A percentile compares a stretch with the other conserved stretches of the same genome.
These are phyloP conservation scores for Vachellia pachyceras DNA, from an alignment of 306 rosid genomes.

Conservation along the genomic window DNA sequence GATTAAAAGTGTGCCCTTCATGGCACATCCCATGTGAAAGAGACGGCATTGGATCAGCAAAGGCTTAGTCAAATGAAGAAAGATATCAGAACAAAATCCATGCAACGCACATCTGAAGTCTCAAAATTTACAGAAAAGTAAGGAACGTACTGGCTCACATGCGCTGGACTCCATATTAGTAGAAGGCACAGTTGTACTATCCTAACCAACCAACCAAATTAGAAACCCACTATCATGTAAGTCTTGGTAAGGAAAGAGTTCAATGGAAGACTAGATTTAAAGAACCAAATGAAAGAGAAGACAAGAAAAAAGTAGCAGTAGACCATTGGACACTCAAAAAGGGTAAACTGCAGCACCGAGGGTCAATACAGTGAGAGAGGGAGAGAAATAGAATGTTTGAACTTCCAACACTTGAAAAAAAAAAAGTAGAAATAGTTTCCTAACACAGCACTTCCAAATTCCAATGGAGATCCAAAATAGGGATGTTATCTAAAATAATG, in stretches of 20 bases:
- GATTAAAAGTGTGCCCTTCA: constrained; percentile 79
- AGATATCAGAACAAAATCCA: constrained; percentile 36
- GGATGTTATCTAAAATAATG: background rate
- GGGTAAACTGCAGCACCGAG: background rate
- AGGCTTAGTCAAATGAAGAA: constrained; percentile 53
- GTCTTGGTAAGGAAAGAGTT: background rate
- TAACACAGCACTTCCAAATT: background rate
- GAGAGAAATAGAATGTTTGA: background rate
- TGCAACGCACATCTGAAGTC: constrained; percentile 13
- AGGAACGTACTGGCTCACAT: constrained; percentile 52
- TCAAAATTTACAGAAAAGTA: constrained; percentile 26
- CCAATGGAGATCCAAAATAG: background rate
- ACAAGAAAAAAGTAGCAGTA: constrained; percentile 1
- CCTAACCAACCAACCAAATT: constrained; percentile 41
- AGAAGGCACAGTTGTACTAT: constrained; percentile 36
- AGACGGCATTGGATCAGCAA: constrained; percentile 81
- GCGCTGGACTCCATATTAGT: constrained; percentile 31
- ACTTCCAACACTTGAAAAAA: background rate
- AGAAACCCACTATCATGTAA: constrained; percentile 41
- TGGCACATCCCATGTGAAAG: constrained; percentile 66
- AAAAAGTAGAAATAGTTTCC: background rate
- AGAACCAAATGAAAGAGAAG: background rate
- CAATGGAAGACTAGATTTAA: background rate
- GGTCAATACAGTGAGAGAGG: background rate
- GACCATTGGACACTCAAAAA: background rate